phyloP scores from a whole-genome alignment of 179 eudicot species.

The Spergularia azorica region DNA sequence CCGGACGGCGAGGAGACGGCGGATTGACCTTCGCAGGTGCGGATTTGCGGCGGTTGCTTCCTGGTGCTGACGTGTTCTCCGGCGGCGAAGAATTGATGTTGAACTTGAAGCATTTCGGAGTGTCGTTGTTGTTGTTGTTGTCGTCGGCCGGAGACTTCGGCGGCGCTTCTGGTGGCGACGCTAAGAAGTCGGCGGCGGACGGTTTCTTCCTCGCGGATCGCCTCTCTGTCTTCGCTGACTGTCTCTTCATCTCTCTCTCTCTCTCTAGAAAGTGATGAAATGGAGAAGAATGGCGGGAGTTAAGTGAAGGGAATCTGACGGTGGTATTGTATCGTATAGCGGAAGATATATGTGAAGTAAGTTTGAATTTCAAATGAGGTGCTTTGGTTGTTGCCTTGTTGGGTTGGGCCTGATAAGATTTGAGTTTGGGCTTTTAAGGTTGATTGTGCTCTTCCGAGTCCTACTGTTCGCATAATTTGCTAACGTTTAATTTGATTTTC shows the following conservation, averaged over 20 bases:
- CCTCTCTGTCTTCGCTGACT: conserved; percentile 32
- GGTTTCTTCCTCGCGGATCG: conserved; percentile 33
- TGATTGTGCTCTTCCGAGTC: too few relatives aligned
- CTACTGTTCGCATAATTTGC: too few relatives aligned
- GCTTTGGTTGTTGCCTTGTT: too few relatives aligned
- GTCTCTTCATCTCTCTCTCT: conserved; percentile 23
- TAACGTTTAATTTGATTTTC: too few relatives aligned
- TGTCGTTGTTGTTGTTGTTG: conserved; percentile 27
- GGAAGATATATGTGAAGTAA: too few relatives aligned
- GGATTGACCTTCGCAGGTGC: conserved; percentile 25
- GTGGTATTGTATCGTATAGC: too few relatives aligned
- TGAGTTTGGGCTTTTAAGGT: too few relatives aligned
- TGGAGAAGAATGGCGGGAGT: conserved; percentile 25
- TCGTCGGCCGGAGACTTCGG: conserved; percentile 23
- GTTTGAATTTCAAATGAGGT: background rate
- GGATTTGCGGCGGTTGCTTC: conserved; percentile 30
- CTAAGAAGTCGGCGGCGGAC: conserved; percentile 42
- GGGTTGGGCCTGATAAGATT: too few relatives aligned
- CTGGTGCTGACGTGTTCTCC: background rate
- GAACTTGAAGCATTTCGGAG: conserved; percentile 50
- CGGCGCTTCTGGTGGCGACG: conserved; percentile 32
- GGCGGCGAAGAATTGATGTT: conserved; percentile 36
- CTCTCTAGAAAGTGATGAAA: background rate
- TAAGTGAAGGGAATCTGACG: too few relatives aligned
- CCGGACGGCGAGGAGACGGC: conserved; percentile 17